Evolutionary conservation across 2,329 filamentous ascomycete genomes (phyloP), one percentile per base, ranked within the genome.

Genomic region (Verticillium albo-atrum): DNA sequence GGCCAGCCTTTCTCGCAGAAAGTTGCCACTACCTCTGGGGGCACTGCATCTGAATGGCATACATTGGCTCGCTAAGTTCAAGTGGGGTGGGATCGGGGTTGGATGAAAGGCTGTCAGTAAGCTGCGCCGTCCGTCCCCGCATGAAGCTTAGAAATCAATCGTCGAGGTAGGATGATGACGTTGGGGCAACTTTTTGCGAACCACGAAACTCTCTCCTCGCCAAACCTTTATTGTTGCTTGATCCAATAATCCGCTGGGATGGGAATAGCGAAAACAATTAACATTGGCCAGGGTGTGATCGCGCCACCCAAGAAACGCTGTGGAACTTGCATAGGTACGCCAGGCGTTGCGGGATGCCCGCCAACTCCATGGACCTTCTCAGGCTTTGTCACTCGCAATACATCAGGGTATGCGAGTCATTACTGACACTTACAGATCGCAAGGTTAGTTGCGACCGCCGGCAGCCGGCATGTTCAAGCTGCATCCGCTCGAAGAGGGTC

Each of bases 401-500:
- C n/a, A n/a, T n/a, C n/a, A n/a, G n/a, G n/a, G n/a, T n/a, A n/a
- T n/a, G n/a, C n/a, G n/a, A n/a, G n/a, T n/a, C n/a, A n/a, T n/a
- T n/a, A n/a, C n/a, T n/a, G n/a, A n/a, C n/a, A n/a, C n/a, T n/a
- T n/a, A n/a, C n/a, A 60, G 59, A 53, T n/a, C 59, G 59, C 25
- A 60, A 57, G 15, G n/a, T 58, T 14, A 26, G 59, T 20, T 60
- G 59, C 28, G 59, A 60, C 37, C 52, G 52, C 7, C 23, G 2
- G 2, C 5, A 32, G 23, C 68, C 68, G n/a, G 57, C 50, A 14
- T 70, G 68, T 55, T 56, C 57, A 28, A 65, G 53, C 15, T 70
- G 68, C 58, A 14, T 59, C 14, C 60, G 60, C 56, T 60, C 66
- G 25, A 53, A 57, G 2, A 63, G 66, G 34, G 42, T 59, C 14